Percentiles rank a stretch among this genome's conserved stretches.
Evolutionary conservation across 768 basidiomycete species (phyloP).

Genomic region (Boletus rubropictus): DNA sequence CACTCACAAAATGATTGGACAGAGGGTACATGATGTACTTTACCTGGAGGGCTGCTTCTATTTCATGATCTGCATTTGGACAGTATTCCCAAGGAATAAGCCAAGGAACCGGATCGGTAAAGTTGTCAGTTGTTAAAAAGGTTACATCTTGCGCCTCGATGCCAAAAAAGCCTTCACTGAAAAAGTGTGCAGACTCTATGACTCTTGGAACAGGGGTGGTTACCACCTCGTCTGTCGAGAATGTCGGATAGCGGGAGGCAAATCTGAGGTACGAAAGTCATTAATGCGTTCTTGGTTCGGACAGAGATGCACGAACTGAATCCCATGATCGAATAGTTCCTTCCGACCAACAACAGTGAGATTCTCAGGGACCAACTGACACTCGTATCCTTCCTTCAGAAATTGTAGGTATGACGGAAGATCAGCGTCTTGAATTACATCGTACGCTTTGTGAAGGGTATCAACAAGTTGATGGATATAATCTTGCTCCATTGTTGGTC

Average conservation of each 20-base stretch:
- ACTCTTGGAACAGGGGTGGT: conserved; percentile 22
- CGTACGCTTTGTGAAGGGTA: conserved; percentile 25
- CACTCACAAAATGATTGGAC: neutral
- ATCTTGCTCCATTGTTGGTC: conserved; percentile 25
- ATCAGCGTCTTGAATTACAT: conserved; percentile 22
- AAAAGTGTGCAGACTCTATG: conserved; percentile 39
- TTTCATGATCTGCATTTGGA: conserved; percentile 4
- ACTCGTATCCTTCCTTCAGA: conserved; percentile 33
- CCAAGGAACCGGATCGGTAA: conserved; percentile 34
- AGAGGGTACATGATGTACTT: neutral
- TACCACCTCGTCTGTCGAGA: conserved; percentile 10
- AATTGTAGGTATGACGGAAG: conserved; percentile 33
- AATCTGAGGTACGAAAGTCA: conserved; percentile 10
- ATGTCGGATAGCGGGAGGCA: conserved; percentile 17
- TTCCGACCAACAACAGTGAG: conserved; percentile 34
- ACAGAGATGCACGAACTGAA: conserved; percentile 25
- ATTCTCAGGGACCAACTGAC: conserved; percentile 30
- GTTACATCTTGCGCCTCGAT: conserved; percentile 19
- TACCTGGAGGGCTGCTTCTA: conserved; percentile 1
- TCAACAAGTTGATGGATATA: conserved; percentile 30
- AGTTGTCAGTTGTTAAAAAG: conserved; percentile 30
- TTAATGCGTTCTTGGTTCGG: neutral
- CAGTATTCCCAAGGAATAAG: conserved; percentile 37
- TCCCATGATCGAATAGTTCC: conserved; percentile 38
- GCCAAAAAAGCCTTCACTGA: conserved; percentile 37